A percentile compares a stretch with the other conserved stretches of the same genome.
phyloP scores from a whole-genome alignment of 2,329 filamentous ascomycete genomes.

The Dothideomycetes sp. region DNA sequence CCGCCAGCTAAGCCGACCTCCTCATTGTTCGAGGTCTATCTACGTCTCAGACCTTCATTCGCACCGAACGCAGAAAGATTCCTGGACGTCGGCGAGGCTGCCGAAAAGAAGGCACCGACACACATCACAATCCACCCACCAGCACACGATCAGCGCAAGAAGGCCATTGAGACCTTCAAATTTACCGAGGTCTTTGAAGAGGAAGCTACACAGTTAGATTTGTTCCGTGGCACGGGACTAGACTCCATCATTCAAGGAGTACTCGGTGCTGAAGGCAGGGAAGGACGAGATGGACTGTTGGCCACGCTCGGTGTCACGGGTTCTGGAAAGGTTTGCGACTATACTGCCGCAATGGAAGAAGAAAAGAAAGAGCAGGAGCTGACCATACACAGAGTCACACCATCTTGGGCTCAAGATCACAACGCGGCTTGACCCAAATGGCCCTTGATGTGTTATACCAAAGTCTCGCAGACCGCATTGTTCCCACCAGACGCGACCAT shows the following conservation, averaged over 20 bases:
- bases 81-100: conserved; percentile 59
- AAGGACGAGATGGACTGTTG: conserved; percentile 79
- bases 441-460: conserved; percentile 82
- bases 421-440: conserved; percentile 86
- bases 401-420: conserved; percentile 76
- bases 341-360: not conserved
- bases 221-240: conserved; percentile 75
- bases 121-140: conserved; percentile 51
- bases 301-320: conserved; percentile 91
- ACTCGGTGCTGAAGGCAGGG: conserved; percentile 59
- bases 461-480: conserved; percentile 64
- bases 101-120: conserved; percentile 31
- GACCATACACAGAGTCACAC: conserved; percentile 66
- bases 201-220: conserved; percentile 69
- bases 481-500: conserved; percentile 48
- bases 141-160: conserved; percentile 63
- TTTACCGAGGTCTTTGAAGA: conserved; percentile 94
- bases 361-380: conserved; percentile 1
- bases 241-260: conserved; percentile 71
- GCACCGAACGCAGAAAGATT: conserved; percentile 53
- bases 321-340: conserved; percentile 69
- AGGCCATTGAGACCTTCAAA: conserved; percentile 85
- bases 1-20: conserved; percentile 23
- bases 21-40: conserved; percentile 76
- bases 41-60: conserved; percentile 56